Percentiles rank a stretch among this genome's conserved stretches.
phyloP scores from a whole-genome alignment of 352 stramenopile species.

The Globisporangium splendens region DNA sequence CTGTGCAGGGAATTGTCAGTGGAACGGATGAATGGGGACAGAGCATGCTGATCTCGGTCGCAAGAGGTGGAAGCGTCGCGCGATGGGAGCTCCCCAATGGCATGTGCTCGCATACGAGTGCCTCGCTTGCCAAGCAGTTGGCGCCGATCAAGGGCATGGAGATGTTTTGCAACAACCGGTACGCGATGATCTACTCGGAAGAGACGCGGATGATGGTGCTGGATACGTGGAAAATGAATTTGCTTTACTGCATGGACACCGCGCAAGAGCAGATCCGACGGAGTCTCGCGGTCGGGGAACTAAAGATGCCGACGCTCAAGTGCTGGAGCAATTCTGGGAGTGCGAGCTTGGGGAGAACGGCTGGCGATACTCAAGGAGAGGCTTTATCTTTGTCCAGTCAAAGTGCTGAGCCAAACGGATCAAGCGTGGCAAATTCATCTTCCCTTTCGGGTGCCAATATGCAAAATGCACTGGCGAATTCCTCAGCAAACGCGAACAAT shows the following conservation, averaged over 20 bases:
- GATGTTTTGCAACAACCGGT: conserved; percentile 71
- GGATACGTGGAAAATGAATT: conserved; percentile 68
- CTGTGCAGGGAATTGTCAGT: conserved; percentile 58
- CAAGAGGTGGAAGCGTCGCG: conserved; percentile 45
- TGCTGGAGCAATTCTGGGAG: conserved; percentile 1
- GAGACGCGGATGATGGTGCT: conserved; percentile 75
- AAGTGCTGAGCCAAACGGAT: background rate
- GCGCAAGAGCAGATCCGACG: conserved; percentile 75
- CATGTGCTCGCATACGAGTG: conserved; percentile 49
- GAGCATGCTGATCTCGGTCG: conserved; percentile 62
- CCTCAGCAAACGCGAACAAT: background rate
- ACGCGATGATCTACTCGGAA: conserved; percentile 66
- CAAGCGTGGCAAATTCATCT: conserved; percentile 7
- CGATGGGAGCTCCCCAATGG: conserved; percentile 71
- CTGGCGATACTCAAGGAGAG: background rate
- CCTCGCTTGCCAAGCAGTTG: conserved; percentile 48
- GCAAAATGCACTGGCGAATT: background rate
- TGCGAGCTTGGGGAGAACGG: background rate
- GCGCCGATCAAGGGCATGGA: conserved; percentile 63
- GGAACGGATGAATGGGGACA: conserved; percentile 79
- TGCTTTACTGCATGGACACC: conserved; percentile 75
- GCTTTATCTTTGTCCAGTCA: background rate
- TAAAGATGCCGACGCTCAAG: conserved; percentile 31
- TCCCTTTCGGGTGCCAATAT: conserved; percentile 1
- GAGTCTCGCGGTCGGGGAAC: conserved; percentile 57